A percentile compares a stretch with the other conserved stretches of the same genome.
These are phyloP conservation scores for Vaccinium darrowii DNA, from an alignment of 148 eudicot species.

Conservation along the genomic window DNA sequence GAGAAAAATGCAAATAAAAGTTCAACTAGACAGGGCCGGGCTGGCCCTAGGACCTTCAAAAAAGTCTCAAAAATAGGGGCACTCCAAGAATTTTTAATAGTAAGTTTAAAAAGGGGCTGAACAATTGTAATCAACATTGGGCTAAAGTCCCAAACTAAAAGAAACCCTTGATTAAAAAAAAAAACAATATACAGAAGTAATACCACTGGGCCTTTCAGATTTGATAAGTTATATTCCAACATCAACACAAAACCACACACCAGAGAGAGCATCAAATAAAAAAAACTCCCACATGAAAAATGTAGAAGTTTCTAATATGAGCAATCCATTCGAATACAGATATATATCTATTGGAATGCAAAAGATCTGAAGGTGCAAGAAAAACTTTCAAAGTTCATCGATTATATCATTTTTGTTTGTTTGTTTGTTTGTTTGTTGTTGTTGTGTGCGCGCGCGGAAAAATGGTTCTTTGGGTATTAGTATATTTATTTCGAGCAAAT, in stretches of 20 bases:
- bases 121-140: no score
- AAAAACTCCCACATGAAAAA: not conserved
- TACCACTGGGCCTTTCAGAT: not conserved
- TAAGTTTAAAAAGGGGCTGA: no score
- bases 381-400: not conserved
- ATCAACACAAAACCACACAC: not conserved
- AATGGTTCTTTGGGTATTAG: not conserved
- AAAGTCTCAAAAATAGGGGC: no score
- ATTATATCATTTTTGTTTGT: not conserved
- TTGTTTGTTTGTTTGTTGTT: not conserved
- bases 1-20: no score
- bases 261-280: not conserved
- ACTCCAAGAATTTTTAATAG: no score
- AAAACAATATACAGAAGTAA: not conserved
- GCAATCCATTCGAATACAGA: not conserved
- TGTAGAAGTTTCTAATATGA: not conserved
- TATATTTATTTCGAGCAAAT: not conserved
- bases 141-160: no score
- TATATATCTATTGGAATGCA: not conserved
- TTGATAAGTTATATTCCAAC: not conserved
- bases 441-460: not conserved
- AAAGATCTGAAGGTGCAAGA: not conserved
- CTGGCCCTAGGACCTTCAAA: no score
- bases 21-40: no score
- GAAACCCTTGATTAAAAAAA: no score